Base-by-base conservation (phyloP, 805 yeast species). In the Teunomyces panamensis region DNA sequence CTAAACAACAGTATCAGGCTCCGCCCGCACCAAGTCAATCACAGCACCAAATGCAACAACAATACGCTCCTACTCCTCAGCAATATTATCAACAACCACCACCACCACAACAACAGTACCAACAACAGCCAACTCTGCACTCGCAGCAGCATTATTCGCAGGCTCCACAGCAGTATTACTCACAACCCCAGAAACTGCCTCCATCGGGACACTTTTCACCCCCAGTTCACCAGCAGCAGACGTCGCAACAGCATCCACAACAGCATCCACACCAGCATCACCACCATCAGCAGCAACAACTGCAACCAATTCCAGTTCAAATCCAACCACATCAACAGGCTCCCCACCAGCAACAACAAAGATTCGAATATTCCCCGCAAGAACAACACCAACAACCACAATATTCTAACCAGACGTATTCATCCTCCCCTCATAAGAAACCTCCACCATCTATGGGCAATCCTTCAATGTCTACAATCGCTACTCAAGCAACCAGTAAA, bases 111-210 rank as follows among this genome's bases (percentile, higher is more conserved):
- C 57, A 41, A 39, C 44, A 42, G 9, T 45, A 45, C 11, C 49
- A 49, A 26, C 42, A 45, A 26, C 49, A 37, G 43, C 43, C 62
- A 55, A 42, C 63, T 53, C 52, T 51, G 53, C 41, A 57, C 51
- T 45, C 58, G 10, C 45, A 42, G 30, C 54, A 44, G 33, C 54
- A 49, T 35, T 48, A 48, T 34, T 47, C 50, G 7, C 50, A 44
- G 8, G 28, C 50, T 4, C 47, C 53, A 16, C 53, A 28, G 30
- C 47, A 42, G 28, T 43, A 53, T 14, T 56, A 54, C 30, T 48
- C 45, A 30, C 43, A 49, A 11, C 57, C 24, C 6, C 24, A 51
- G 11, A 48, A 43, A 28, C 45, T 48, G 41, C 44, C 49, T 4
- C 58, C 46, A 20, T 47, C 52, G 3, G 43, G 49, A 16, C 47